Conservation (phyloP, 345 rosid genomes). For the Lepidium didymum region DNA sequence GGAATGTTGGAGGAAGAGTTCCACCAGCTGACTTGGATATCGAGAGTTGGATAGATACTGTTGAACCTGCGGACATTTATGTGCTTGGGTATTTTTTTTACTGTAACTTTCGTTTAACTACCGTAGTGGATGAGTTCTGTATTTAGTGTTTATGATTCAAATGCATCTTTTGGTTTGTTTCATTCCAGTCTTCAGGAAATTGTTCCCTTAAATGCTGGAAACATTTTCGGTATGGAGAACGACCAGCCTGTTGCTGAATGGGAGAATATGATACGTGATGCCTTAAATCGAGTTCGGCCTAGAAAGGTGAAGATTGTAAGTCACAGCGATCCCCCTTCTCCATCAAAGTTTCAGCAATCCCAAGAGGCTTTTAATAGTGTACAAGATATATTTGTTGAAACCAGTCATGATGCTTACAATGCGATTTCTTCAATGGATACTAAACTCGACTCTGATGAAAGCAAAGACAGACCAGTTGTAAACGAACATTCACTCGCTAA, state of each 20-base stretch:
- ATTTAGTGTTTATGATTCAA: neutral
- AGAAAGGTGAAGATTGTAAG: conserved; percentile 43
- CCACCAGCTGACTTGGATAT: conserved; percentile 72
- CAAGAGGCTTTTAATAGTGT: conserved; percentile 47
- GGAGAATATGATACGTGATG: conserved; percentile 76
- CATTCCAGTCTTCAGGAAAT: conserved; percentile 78
- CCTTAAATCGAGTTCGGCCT: conserved; percentile 52
- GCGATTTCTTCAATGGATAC: conserved; percentile 50
- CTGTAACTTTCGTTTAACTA: neutral
- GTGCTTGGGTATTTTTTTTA: conserved; percentile 49
- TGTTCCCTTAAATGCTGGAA: conserved; percentile 84
- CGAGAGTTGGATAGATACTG: conserved; percentile 56
- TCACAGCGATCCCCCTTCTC: conserved; percentile 86
- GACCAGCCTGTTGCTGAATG: conserved; percentile 65
- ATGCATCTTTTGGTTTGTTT: neutral
- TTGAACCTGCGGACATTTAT: conserved; percentile 79
- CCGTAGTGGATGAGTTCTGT: neutral
- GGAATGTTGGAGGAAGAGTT: conserved; percentile 76
- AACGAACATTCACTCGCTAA: neutral
- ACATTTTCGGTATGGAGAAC: conserved; percentile 80
- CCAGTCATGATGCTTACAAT: conserved; percentile 56
- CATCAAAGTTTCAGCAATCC: conserved; percentile 56
- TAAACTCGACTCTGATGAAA: conserved; percentile 28
- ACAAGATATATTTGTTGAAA: conserved; percentile 52
- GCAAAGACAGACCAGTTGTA: neutral